These are phyloP conservation scores for Fistulinella cinereoalba DNA, from an alignment of 1,284 basidiomycete species.

Conservation along the genomic window DNA sequence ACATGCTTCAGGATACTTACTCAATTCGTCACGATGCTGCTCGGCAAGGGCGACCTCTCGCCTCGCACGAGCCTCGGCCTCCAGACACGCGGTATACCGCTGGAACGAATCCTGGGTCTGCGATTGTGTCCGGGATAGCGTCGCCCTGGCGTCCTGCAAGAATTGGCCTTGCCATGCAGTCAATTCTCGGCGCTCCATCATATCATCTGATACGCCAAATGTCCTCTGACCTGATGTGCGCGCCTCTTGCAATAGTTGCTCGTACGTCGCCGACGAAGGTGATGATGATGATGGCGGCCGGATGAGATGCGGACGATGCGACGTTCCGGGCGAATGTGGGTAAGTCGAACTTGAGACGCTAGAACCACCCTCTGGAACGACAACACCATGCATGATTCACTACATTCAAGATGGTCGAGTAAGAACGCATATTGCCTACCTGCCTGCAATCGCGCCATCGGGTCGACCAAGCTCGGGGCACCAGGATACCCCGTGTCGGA, in stretches of 20 bases:
- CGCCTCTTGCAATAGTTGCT: constrained; percentile 34
- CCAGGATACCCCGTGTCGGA: constrained; percentile 47
- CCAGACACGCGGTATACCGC: constrained; percentile 64
- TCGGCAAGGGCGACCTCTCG: constrained; percentile 61
- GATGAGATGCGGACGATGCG: constrained; percentile 31
- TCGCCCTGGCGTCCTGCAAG: constrained; percentile 40
- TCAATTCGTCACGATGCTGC: constrained; percentile 66
- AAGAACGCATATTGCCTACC: constrained; percentile 30
- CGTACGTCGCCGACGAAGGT: constrained; percentile 32
- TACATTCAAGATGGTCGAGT: background rate
- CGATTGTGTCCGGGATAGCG: constrained; percentile 56
- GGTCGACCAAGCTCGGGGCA: constrained; percentile 38
- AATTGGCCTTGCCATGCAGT: constrained; percentile 34
- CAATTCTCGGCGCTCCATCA: constrained; percentile 9
- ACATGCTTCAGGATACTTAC: constrained; percentile 41
- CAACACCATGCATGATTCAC: constrained; percentile 2
- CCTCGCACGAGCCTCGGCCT: constrained; percentile 61
- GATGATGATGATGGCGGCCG: constrained; percentile 31
- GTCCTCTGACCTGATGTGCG: constrained; percentile 32
- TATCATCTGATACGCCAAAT: constrained; percentile 2
- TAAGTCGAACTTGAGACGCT: constrained; percentile 34
- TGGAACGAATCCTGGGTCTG: constrained; percentile 70
- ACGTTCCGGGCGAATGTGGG: constrained; percentile 31
- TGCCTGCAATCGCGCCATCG: constrained; percentile 36
- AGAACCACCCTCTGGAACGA: constrained; percentile 24